Conservation (phyloP, 768 basidiomycete genomes). For the Sporobolomyces phaffii region DNA sequence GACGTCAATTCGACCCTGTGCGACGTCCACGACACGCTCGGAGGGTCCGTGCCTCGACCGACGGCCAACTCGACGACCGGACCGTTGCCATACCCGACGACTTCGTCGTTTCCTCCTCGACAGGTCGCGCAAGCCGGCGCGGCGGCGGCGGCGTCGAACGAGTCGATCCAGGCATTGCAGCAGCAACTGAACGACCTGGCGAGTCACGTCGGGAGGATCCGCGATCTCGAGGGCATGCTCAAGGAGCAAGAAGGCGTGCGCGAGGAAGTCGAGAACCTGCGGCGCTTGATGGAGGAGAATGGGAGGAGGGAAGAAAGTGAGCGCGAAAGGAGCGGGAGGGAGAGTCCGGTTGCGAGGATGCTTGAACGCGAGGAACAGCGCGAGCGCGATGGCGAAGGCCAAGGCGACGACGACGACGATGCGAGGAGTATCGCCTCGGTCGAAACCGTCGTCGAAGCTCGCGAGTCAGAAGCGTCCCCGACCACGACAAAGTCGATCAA, state of each 20-base stretch:
- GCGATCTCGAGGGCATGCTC: slow-evolving; percentile 67
- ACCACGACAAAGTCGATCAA: background rate
- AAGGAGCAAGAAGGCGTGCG: slow-evolving; percentile 77
- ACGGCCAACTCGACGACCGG: slow-evolving; percentile 38
- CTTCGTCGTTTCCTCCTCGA: slow-evolving; percentile 38
- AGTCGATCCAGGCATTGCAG: slow-evolving; percentile 63
- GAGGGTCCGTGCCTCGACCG: slow-evolving; percentile 57
- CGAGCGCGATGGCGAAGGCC: slow-evolving; percentile 58
- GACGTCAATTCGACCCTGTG: slow-evolving; percentile 69
- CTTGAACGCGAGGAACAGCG: slow-evolving; percentile 50
- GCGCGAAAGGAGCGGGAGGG: slow-evolving; percentile 40
- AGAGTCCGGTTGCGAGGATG: slow-evolving; percentile 32
- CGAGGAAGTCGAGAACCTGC: slow-evolving; percentile 57
- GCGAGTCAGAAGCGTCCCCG: background rate
- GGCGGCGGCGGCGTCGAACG: slow-evolving; percentile 43
- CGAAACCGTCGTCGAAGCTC: slow-evolving; percentile 24
- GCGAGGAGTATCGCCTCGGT: slow-evolving; percentile 38
- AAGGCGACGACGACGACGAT: slow-evolving; percentile 52
- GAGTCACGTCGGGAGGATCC: slow-evolving; percentile 72
- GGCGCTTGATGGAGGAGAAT: slow-evolving; percentile 53
- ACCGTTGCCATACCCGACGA: slow-evolving; percentile 34
- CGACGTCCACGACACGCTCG: slow-evolving; percentile 87
- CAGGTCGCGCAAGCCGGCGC: too few relatives aligned
- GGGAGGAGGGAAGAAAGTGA: slow-evolving; percentile 51
- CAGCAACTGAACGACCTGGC: slow-evolving; percentile 72